Conservation (phyloP, 768 basidiomycete species). For the Boletellus ananas region DNA sequence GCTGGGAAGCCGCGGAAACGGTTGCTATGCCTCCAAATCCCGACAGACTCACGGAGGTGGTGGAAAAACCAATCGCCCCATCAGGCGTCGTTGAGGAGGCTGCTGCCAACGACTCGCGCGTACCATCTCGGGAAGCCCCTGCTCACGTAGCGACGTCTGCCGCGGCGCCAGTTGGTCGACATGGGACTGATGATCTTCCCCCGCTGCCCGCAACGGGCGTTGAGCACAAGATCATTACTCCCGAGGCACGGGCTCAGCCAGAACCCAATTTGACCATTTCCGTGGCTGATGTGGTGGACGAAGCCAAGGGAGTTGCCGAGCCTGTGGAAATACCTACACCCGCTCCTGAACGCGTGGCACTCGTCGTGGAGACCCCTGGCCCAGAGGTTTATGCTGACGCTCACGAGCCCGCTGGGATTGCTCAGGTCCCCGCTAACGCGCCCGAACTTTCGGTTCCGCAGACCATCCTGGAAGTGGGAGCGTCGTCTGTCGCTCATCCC, state of each 20-base stretch:
- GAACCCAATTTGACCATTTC: not conserved
- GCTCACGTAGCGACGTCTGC: constrained; percentile 6
- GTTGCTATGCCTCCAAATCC: constrained; percentile 1
- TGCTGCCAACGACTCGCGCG: constrained; percentile 3
- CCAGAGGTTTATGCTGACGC: constrained; percentile 1
- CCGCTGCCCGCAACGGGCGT: not conserved
- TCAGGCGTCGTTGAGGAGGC: not conserved
- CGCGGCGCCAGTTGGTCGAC: constrained; percentile 2
- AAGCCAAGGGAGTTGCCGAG: constrained; percentile 10
- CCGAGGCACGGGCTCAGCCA: constrained; percentile 13
- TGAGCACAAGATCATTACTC: not conserved
- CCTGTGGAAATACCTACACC: constrained; percentile 12
- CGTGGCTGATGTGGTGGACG: constrained; percentile 6
- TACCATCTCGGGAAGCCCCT: constrained; percentile 3
- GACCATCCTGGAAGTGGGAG: not conserved
- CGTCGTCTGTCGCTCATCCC: not conserved
- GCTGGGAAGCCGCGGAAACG: not conserved
- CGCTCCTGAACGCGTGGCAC: constrained; percentile 4
- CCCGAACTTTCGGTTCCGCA: not conserved
- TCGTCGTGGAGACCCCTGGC: constrained; percentile 17
- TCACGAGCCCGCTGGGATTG: not conserved
- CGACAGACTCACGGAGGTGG: constrained; percentile 1
- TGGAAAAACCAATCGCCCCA: not conserved
- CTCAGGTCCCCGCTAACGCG: not conserved
- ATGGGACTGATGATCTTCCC: constrained; percentile 4